These are phyloP conservation scores for Cyphellophora attinorum DNA, from an alignment of 2,329 filamentous ascomycete genomes.

Conservation along the genomic window DNA sequence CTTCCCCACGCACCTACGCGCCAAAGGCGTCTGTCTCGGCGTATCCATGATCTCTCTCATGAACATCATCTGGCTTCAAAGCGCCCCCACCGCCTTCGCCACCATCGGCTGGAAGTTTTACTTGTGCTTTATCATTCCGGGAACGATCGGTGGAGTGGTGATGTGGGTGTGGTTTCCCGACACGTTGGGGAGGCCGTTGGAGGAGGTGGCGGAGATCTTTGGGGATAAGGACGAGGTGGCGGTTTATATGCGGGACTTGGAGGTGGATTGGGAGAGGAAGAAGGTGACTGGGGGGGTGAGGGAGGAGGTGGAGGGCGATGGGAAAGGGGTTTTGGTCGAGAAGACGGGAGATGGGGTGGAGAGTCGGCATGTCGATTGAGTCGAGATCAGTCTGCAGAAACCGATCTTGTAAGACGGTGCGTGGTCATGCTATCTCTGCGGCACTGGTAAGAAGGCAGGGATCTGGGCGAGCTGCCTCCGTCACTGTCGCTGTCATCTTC, in stretches of 20 bases:
- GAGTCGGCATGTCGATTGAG: no score
- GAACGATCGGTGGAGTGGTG: slow-evolving; percentile 21
- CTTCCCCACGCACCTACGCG: slow-evolving; percentile 14
- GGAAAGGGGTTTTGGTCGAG: no score
- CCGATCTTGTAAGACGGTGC: no score
- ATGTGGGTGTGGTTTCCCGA: slow-evolving; percentile 28
- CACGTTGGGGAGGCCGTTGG: slow-evolving; percentile 25
- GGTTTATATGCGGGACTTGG: slow-evolving; percentile 20
- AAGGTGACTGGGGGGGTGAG: slow-evolving; percentile 15
- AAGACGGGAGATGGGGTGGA: no score
- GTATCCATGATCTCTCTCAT: slow-evolving; percentile 18
- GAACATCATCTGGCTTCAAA: slow-evolving; percentile 26
- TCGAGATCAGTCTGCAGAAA: no score
- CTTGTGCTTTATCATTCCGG: slow-evolving; percentile 27
- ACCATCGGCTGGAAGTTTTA: slow-evolving; percentile 29
- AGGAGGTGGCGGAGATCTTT: slow-evolving; percentile 28
- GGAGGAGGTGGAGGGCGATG: slow-evolving; percentile 1
- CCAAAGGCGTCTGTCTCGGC: slow-evolving; percentile 14
- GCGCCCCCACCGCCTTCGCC: slow-evolving; percentile 24
- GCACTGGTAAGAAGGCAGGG: no score
- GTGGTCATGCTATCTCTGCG: no score
- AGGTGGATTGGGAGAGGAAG: slow-evolving; percentile 21
- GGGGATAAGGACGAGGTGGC: slow-evolving; percentile 22
- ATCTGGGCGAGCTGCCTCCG: no score
- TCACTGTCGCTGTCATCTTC: no score